Base-by-base conservation (phyloP, 306 rosid species). In the Gynostemma pentaphyllum region DNA sequence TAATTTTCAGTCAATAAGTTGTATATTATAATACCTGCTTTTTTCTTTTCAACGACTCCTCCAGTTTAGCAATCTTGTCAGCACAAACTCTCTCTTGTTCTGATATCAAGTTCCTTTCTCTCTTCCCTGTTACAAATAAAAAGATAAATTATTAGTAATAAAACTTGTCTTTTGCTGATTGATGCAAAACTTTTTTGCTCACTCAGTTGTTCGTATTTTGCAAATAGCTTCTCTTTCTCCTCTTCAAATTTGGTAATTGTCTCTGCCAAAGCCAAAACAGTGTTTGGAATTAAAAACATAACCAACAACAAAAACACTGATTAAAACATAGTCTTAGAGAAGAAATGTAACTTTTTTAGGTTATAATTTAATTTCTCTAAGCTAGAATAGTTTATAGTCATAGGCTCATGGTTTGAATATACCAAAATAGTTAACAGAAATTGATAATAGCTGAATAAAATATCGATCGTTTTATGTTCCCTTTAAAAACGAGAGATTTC, bases 201-300 rank as follows among this genome's bases (percentile, higher is more conserved):
- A 92, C 99, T 92, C 69, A 88, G 62, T 79, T 88, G 99, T 76
- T 92, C 99, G 69, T 92, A 84, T 76, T 76, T 80, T 34, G 42
- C 23, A 74, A 86, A 81, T 54, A 88, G 84, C 78, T 84, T 92
- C 56, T 84, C 95, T 75, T 88, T 92, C 59, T 92, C 96, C 70
- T 84, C 99, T 80, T 92, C 99, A 75, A 79, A 92, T 71, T 81
- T 86, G 51, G 95, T 80, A 75, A 92, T 77, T 49, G 81, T 73
- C 65, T 89, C 99, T 88, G 61, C 72, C 62, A 73, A 72, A 57
- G 23, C 37, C 65, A 60, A n/a, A 39, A 39, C 65, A 22, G 13
- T 21, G 22, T 22, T n/a, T 12, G 4, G 18, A 1, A 12, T 63
- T 42, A 62, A 0, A 8, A 22, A 42, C 30, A 72, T 59, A 76